Evolutionary conservation across 164 flowering plant species (phyloP).

Genomic region (Tinospora cordifolia): DNA sequence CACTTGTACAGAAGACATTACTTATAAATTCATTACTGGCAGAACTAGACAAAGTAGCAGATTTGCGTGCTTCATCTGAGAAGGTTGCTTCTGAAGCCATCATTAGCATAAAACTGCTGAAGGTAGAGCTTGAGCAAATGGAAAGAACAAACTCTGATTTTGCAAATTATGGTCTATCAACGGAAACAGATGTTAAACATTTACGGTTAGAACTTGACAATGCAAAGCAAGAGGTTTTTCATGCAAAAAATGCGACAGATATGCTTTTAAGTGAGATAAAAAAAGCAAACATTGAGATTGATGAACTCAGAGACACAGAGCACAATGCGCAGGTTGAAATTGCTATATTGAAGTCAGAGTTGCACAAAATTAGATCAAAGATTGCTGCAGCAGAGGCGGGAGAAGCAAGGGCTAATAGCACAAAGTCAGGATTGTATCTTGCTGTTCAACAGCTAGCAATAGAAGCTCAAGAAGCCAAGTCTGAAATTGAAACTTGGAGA

Average conservation of each 20-base stretch:
- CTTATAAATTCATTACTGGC: constrained; percentile 25
- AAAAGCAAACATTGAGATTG: constrained; percentile 20
- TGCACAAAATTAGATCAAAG: constrained; percentile 40
- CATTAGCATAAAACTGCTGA: constrained; percentile 18
- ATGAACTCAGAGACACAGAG: constrained; percentile 28
- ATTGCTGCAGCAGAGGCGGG: constrained; percentile 49
- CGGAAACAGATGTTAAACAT: constrained; percentile 29
- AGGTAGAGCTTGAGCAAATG: constrained; percentile 24
- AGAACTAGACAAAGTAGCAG: constrained; percentile 32
- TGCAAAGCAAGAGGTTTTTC: constrained; percentile 25
- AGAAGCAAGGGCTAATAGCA: constrained; percentile 31
- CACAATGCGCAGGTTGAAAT: constrained; percentile 37
- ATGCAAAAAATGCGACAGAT: constrained; percentile 22
- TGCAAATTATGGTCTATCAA: constrained; percentile 18
- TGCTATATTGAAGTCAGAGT: constrained; percentile 41
- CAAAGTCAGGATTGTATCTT: constrained; percentile 29
- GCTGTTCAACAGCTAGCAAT: constrained; percentile 38
- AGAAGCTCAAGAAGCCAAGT: constrained; percentile 43
- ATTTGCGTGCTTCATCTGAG: constrained; percentile 20
- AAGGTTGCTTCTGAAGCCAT: constrained; percentile 29
- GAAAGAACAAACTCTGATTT: constrained; percentile 21
- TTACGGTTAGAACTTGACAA: constrained; percentile 22
- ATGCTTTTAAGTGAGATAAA: constrained; percentile 19
- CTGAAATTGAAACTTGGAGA: constrained; percentile 23
- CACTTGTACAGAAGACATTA: constrained; percentile 23